These are phyloP conservation scores for Daldinia sp. DNA, from an alignment of 2,329 filamentous ascomycete species.

Conservation along the genomic window DNA sequence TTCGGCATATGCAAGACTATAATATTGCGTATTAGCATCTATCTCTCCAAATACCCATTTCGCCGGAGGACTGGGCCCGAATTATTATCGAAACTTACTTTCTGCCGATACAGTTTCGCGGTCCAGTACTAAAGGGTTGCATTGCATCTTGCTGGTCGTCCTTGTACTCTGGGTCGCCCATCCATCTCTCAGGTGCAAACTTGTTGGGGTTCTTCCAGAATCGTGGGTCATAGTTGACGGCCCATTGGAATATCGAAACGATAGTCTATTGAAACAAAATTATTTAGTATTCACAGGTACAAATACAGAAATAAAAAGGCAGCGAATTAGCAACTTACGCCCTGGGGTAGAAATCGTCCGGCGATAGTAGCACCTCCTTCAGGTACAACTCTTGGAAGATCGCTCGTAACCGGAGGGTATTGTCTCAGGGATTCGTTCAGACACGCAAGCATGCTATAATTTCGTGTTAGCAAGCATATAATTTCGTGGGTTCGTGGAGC, in stretches of 20 bases:
- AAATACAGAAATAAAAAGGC: background rate
- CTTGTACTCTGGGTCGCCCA: conserved; percentile 50
- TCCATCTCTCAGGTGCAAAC: conserved; percentile 60
- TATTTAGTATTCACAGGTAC: background rate
- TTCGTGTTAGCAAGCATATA: background rate
- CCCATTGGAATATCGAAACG: conserved; percentile 55
- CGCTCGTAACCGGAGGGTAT: conserved; percentile 47
- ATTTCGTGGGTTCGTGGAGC: no score
- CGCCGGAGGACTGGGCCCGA: background rate
- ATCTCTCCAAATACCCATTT: background rate
- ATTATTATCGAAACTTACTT: conserved; percentile 50
- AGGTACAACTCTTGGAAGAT: conserved; percentile 27
- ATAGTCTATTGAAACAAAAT: conserved; percentile 46
- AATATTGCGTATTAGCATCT: conserved; percentile 8
- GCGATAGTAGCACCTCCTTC: conserved; percentile 32
- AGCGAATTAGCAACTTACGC: conserved; percentile 20
- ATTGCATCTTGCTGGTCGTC: conserved; percentile 54
- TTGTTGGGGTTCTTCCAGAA: conserved; percentile 54
- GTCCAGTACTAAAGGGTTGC: conserved; percentile 58
- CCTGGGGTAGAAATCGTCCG: conserved; percentile 29
- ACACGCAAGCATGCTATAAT: conserved; percentile 46
- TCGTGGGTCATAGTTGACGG: conserved; percentile 52
- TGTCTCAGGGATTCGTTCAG: conserved; percentile 53
- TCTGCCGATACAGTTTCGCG: conserved; percentile 59
- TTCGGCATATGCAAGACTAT: conserved; percentile 59